Conservation (phyloP, 1,284 basidiomycete genomes). For the Tremellales sp. region DNA sequence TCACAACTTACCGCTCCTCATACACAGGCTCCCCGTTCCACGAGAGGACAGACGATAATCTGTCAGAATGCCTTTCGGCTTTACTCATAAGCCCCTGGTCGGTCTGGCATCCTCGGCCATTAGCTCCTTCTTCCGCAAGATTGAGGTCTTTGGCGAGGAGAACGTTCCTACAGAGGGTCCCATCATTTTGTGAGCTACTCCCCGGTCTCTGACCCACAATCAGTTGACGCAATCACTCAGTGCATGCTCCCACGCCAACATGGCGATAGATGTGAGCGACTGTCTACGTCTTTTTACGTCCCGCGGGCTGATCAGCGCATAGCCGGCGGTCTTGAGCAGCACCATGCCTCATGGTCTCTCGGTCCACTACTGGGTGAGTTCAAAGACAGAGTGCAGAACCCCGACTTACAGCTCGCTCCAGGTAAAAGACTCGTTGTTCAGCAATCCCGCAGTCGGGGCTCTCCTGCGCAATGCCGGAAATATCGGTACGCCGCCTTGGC, state of each 20-base stretch:
- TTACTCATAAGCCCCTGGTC: constrained; percentile 63
- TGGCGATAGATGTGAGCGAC: constrained; percentile 85
- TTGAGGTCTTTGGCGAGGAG: constrained; percentile 75
- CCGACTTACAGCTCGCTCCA: constrained; percentile 14
- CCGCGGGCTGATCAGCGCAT: constrained; percentile 6
- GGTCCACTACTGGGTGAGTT: constrained; percentile 95
- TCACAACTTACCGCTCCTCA: background rate
- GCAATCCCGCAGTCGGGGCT: constrained; percentile 65
- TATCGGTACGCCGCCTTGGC: constrained; percentile 53
- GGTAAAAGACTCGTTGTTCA: constrained; percentile 62
- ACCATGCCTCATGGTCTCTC: constrained; percentile 41
- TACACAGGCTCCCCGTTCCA: background rate
- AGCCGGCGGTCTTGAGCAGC: constrained; percentile 45
- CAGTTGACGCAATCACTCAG: constrained; percentile 48
- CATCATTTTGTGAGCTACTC: constrained; percentile 70
- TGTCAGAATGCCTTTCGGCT: constrained; percentile 49
- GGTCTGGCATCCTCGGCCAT: constrained; percentile 67
- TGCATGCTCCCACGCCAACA: constrained; percentile 82
- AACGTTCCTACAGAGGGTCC: constrained; percentile 79
- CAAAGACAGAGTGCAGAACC: constrained; percentile 33
- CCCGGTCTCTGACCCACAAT: background rate
- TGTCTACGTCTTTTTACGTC: too few relatives aligned
- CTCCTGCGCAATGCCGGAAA: constrained; percentile 87
- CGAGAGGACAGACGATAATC: too few relatives aligned
- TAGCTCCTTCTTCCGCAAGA: constrained; percentile 78